Evolutionary conservation across 108 stramenopile species (phyloP).

Genomic region (Nitzschia sp.): DNA sequence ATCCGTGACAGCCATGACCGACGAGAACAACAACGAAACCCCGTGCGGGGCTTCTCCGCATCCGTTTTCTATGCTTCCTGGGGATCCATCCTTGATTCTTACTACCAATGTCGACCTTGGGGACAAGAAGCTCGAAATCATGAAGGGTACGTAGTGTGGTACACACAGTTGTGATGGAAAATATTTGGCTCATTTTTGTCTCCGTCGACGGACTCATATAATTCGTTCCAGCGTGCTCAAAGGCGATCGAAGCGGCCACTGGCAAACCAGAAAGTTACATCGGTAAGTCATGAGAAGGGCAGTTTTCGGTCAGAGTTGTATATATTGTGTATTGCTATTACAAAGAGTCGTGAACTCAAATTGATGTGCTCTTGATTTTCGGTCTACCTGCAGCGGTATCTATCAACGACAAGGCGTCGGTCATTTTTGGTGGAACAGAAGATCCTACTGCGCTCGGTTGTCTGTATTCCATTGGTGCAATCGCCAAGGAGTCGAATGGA

Average conservation of each 20-base stretch:
- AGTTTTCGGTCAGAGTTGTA: no score
- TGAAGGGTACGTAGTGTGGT: constrained; percentile 57
- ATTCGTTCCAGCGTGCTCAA: constrained; percentile 44
- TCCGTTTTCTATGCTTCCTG: constrained; percentile 48
- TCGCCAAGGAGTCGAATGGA: constrained; percentile 72
- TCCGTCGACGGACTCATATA: neutral
- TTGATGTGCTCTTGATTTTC: no score
- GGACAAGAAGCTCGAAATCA: constrained; percentile 65
- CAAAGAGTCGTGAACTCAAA: neutral
- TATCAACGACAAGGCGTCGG: constrained; percentile 72
- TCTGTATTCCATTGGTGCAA: constrained; percentile 72
- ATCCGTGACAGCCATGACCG: neutral
- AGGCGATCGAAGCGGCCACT: constrained; percentile 48
- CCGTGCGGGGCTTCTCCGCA: constrained; percentile 10
- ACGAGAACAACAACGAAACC: neutral
- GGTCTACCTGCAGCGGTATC: no score
- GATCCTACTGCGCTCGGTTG: constrained; percentile 68
- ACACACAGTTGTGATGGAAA: no score
- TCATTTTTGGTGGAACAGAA: constrained; percentile 77
- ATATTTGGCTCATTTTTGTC: no score
- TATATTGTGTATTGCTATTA: no score
- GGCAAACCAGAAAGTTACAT: constrained; percentile 83
- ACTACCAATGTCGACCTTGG: constrained; percentile 82
- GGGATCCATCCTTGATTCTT: constrained; percentile 74
- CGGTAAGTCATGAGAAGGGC: no score